These are phyloP conservation scores for Citrus glauca DNA, from an alignment of 345 rosid species.

Conservation along the genomic window DNA sequence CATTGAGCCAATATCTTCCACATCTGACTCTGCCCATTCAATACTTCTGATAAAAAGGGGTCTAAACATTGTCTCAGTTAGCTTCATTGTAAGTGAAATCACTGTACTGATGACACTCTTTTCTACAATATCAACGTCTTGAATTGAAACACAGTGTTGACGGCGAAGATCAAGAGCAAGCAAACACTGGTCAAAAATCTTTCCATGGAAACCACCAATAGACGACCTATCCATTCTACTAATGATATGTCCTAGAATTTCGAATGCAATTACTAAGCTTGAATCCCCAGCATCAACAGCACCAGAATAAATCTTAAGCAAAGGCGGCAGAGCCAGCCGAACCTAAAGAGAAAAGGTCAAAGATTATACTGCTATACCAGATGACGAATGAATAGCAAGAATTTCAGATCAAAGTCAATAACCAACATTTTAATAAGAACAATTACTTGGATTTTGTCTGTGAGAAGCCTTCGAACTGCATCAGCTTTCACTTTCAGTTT, in stretches of 20 bases:
- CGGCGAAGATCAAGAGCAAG: conserved; percentile 79
- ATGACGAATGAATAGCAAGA: neutral
- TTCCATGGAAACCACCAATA: conserved; percentile 51
- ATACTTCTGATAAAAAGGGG: conserved; percentile 79
- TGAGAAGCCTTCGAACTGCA: conserved; percentile 53
- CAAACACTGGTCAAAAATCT: conserved; percentile 80
- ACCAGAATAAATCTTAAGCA: conserved; percentile 55
- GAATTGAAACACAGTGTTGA: conserved; percentile 52
- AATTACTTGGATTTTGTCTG: conserved; percentile 83
- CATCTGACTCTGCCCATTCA: conserved; percentile 78
- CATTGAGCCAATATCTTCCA: conserved; percentile 38
- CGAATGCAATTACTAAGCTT: conserved; percentile 65
- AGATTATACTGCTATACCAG: neutral
- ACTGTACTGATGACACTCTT: conserved; percentile 59
- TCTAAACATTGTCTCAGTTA: conserved; percentile 88
- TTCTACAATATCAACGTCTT: conserved; percentile 61
- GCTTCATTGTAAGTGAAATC: conserved; percentile 75
- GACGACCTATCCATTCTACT: conserved; percentile 74
- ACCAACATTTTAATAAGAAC: neutral
- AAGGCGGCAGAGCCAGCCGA: conserved; percentile 78
- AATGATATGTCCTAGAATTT: conserved; percentile 64
- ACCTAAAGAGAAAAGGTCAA: conserved; percentile 42
- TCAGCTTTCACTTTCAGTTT: conserved; percentile 74
- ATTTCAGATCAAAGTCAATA: neutral
- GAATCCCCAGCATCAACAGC: conserved; percentile 74